Base-by-base conservation (phyloP, 768 basidiomycete genomes). In the Tubosaeta sp. region DNA sequence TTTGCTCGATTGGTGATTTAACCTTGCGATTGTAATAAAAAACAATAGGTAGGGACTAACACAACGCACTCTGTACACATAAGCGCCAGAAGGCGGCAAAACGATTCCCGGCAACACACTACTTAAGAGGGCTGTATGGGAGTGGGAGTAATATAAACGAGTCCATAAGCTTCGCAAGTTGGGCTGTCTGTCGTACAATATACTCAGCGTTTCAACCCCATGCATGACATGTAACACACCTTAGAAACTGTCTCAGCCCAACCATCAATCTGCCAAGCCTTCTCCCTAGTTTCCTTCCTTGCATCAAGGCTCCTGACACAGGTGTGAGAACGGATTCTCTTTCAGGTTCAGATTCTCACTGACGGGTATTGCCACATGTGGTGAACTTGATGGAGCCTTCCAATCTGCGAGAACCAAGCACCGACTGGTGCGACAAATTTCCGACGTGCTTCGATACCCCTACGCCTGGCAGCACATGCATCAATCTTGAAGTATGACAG, bases 301-400 rank as follows among this genome's bases (percentile, higher is more conserved):
- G 79, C 79, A 56, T 91, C 84, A 51, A 97, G 76, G 61, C 82
- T 81, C 51, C 88, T 89, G 55, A 46, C 46, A 43, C 7, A 43
- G 6, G 31, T 50, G 50, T 57, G 53, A 51, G 51, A 63, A 52
- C 14, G 25, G 32, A 47, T 46, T 52, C 45, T 42, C 32, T 29
- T 27, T 42, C 54, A 55, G 42, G 16, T 17, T 46, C 14, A 50
- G 19, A 53, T 33, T 44, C 43, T 53, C 54, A 79, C 85, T 66
- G 62, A 92, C 91, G 85, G 85, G 67, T 95, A 95, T 71, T 97
- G 95, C 95, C 95, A 98, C 73, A 97, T 81, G 72, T 97, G 95
- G 66, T 97, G 90, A 8, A 97, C 95, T 59, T 91, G 81, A 64
- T 91, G 87, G 49, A 91, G 74, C 44, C 86, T 79, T 47, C 91